Evolutionary conservation across 139 green algal species (phyloP), one percentile per base, ranked within the genome.

Genomic region (Chlorella sp.): DNA sequence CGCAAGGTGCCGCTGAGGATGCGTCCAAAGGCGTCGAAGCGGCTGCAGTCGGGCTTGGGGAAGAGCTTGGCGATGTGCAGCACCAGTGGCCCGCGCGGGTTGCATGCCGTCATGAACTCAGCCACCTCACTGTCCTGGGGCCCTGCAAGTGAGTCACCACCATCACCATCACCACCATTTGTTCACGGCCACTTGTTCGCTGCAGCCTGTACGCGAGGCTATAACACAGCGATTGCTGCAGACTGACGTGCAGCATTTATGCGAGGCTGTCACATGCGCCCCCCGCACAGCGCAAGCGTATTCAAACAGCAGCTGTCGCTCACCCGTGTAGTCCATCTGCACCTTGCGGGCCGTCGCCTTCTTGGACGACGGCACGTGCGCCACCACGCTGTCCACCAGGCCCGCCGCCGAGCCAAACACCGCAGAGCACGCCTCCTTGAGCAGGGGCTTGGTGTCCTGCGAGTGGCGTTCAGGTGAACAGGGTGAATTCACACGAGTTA

Each of bases 21-120:
- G 31, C 95, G 83, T 0, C 89, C 94, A 50, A 96, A 93, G 1
- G 93, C 93, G 74, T 98, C 95, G 74, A 98, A 99, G 0, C 81
- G 67, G 4, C 73, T 87, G 83, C 83, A 91, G 77, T 93, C 88
- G 29, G 83, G 67, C 63, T 88, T 91, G 31, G 95, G 95, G 78
- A 97, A 96, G 26, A 98, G 90, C 91, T 99, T 99, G 72, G 88
- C 88, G 26, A 99, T 76, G 75, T 95, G 86, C 35, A 97, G 69
- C 35, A 97, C 87, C 42, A 98, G 81, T 1, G 94, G 95, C 1
- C 93, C 95, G 30, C 78, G 73, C 0, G 89, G 75, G 76, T 96
- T 90, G 89, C 92, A 97, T 10, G 63, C 55, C 10, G 35, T 66
- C 86, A 97, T 95, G 70, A 88, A 81, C 20, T 80, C 74, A 70